These are phyloP conservation scores for Trametes cubensis DNA, from an alignment of 768 basidiomycete genomes.

Conservation along the genomic window DNA sequence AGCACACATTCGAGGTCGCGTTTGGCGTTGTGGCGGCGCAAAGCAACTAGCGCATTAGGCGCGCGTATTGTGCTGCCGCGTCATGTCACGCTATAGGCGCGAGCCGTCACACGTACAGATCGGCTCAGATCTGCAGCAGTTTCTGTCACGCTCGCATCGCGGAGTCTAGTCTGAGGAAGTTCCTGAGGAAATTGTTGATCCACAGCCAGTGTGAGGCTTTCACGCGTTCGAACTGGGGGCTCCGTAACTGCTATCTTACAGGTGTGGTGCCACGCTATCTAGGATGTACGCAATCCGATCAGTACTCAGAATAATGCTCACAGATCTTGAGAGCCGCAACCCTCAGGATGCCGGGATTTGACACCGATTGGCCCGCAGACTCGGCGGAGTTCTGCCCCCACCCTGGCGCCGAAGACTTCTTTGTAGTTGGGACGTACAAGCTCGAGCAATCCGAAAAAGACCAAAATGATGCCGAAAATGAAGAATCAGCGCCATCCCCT, in stretches of 20 bases:
- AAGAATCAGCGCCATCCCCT: neutral
- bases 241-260: too few species aligned
- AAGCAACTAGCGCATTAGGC: neutral
- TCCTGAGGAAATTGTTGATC: too few species aligned
- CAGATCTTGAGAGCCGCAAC: neutral
- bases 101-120: neutral
- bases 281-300: too few species aligned
- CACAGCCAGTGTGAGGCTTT: too few species aligned
- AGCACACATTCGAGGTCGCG: neutral
- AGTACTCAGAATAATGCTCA: too few species aligned
- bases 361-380: slow-evolving; percentile 87
- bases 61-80: neutral
- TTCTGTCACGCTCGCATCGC: neutral
- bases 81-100: slow-evolving; percentile 10
- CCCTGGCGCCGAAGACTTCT: slow-evolving; percentile 55
- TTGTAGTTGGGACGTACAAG: slow-evolving; percentile 93
- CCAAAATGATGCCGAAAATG: slow-evolving; percentile 13
- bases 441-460: slow-evolving; percentile 46
- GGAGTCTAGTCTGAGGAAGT: too few species aligned
- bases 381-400: slow-evolving; percentile 90
- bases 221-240: too few species aligned
- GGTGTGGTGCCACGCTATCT: too few species aligned
- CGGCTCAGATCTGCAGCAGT: too few species aligned
- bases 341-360: slow-evolving; percentile 35
- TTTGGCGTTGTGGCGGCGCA: neutral